A percentile compares a stretch with the other conserved stretches of the same genome.
These are phyloP conservation scores for Scolecobasidium constrictum DNA, from an alignment of 2,329 filamentous ascomycete genomes.

Conservation along the genomic window DNA sequence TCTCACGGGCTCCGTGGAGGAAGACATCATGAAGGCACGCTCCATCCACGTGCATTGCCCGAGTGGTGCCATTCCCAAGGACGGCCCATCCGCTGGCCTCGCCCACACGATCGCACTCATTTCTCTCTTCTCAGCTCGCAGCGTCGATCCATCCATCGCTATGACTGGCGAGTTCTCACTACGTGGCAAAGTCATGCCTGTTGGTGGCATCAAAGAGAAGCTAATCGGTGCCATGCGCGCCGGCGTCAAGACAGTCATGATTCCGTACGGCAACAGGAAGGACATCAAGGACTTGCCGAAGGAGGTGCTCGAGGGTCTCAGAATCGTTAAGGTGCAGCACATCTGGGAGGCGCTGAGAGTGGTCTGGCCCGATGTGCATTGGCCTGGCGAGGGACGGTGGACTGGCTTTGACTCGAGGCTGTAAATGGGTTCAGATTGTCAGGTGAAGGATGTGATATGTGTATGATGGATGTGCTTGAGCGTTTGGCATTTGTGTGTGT, in stretches of 20 bases:
- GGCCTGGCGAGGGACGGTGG: constrained; percentile 63
- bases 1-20: constrained; percentile 64
- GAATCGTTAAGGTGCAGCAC: constrained; percentile 85
- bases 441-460: too few relatives aligned
- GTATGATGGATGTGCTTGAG: too few relatives aligned
- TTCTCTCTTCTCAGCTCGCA: constrained; percentile 74
- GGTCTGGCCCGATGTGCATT: constrained; percentile 84
- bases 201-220: constrained; percentile 98
- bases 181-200: constrained; percentile 80
- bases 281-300: constrained; percentile 83
- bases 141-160: constrained; percentile 82
- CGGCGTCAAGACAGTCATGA: constrained; percentile 84
- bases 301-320: constrained; percentile 76
- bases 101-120: constrained; percentile 91
- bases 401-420: constrained; percentile 68
- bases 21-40: constrained; percentile 92
- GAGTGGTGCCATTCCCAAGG: constrained; percentile 88
- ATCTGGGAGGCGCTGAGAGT: constrained; percentile 89
- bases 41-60: constrained; percentile 96
- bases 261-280: constrained; percentile 83
- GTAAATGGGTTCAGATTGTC: too few relatives aligned
- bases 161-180: constrained; percentile 83
- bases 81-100: constrained; percentile 73
- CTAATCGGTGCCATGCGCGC: constrained; percentile 87
- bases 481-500: too few relatives aligned